Evolutionary conservation across 306 rosid genomes (phyloP).

Genomic region (Cajanus cajan): DNA sequence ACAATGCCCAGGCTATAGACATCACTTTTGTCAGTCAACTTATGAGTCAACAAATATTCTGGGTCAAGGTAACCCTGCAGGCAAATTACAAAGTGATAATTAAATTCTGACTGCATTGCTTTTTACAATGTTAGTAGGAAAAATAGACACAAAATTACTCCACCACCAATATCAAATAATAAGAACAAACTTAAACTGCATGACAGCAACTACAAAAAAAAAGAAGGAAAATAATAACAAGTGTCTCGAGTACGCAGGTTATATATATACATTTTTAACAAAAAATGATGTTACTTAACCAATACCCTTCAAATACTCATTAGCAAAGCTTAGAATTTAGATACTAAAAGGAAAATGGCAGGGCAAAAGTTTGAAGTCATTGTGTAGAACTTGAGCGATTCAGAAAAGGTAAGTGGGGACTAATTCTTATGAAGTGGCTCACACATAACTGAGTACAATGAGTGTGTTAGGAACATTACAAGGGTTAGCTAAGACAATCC

Average conservation of each 20-base stretch:
- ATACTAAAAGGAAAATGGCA: neutral
- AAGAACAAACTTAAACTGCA: neutral
- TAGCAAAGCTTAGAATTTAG: too few species aligned
- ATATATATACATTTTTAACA: neutral
- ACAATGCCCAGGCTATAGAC: slow-evolving; percentile 82
- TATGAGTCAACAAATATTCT: slow-evolving; percentile 68
- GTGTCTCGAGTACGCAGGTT: neutral
- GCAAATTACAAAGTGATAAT: neutral
- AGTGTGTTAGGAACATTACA: neutral
- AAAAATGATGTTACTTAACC: too few species aligned
- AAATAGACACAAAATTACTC: neutral
- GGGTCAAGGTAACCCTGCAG: slow-evolving; percentile 83
- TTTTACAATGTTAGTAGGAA: neutral
- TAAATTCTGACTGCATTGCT: neutral
- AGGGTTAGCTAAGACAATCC: neutral
- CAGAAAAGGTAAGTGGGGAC: neutral
- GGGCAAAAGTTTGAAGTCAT: neutral
- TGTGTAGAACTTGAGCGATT: neutral
- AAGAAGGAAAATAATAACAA: neutral
- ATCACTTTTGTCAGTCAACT: slow-evolving; percentile 78
- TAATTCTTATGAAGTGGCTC: neutral
- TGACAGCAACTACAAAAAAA: neutral
- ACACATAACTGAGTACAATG: neutral
- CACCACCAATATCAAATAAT: neutral
- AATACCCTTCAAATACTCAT: too few species aligned